Evolutionary conservation across 768 basidiomycete species (phyloP).

Genomic region (Pleurotus cornucopiae): DNA sequence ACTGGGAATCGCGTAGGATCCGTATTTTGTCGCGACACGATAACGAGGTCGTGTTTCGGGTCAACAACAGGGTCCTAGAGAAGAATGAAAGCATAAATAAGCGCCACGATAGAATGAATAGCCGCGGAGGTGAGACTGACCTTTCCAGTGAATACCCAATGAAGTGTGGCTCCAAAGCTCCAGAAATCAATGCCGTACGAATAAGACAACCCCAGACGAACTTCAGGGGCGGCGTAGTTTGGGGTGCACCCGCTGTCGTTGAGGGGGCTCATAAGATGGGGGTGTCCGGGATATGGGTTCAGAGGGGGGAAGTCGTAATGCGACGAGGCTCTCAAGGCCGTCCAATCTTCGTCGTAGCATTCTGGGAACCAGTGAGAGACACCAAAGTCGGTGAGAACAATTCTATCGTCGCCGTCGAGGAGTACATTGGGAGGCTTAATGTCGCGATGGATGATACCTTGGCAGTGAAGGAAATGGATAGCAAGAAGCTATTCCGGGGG

Average conservation of each 20-base stretch:
- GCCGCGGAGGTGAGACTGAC: not conserved
- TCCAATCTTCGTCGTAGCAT: not conserved
- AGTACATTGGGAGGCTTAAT: constrained; percentile 99
- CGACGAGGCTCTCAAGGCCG: not conserved
- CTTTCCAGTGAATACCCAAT: not conserved
- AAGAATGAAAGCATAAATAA: not conserved
- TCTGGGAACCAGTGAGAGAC: constrained; percentile 1
- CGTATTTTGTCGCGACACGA: not conserved
- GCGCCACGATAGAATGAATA: not conserved
- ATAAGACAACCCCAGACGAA: not conserved
- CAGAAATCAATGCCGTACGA: constrained; percentile 5
- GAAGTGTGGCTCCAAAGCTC: not conserved
- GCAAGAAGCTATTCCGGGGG: not conserved
- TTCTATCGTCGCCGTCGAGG: constrained; percentile 30
- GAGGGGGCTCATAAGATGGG: not conserved
- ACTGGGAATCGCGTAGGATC: not conserved
- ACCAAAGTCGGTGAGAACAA: constrained; percentile 9
- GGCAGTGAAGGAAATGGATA: constrained; percentile 4
- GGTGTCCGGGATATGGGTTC: not conserved
- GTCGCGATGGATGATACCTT: constrained; percentile 87
- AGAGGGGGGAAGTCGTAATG: not conserved
- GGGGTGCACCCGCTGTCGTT: not conserved
- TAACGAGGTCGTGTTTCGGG: not conserved
- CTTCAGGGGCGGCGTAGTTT: not conserved
- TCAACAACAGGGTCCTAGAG: not conserved